Percentiles rank a stretch among this genome's conserved stretches.
Evolutionary conservation across 768 basidiomycete species (phyloP).

Genomic region (Imleria badia): DNA sequence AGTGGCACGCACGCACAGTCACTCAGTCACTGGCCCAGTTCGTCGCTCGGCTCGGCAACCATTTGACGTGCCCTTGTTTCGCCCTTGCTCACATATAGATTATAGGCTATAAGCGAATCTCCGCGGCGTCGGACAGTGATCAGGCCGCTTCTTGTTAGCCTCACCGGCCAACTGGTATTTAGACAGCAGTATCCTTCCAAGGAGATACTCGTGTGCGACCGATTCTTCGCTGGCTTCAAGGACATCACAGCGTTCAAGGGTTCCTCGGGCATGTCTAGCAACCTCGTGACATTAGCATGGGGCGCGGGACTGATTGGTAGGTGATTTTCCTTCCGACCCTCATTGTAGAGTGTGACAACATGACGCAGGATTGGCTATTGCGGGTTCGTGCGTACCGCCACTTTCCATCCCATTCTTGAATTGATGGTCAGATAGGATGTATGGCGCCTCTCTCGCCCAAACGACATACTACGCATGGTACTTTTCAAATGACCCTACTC

Average conservation of each 20-base stretch:
- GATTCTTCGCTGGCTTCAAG: background rate
- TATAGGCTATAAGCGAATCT: too few species aligned
- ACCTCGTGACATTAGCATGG: constrained; percentile 6
- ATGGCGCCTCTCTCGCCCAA: constrained; percentile 9
- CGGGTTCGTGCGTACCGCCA: constrained; percentile 2
- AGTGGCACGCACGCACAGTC: too few species aligned
- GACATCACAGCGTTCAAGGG: background rate
- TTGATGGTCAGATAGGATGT: constrained; percentile 8
- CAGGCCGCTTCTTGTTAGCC: too few species aligned
- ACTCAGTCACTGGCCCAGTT: too few species aligned
- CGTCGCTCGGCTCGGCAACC: too few species aligned
- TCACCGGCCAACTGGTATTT: too few species aligned
- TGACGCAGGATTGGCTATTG: background rate
- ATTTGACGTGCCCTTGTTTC: too few species aligned
- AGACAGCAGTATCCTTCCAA: too few species aligned
- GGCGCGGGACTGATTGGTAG: constrained; percentile 13
- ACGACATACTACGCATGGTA: background rate
- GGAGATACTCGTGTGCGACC: background rate
- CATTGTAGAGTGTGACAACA: background rate
- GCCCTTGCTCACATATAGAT: too few species aligned
- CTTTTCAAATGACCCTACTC: constrained; percentile 4
- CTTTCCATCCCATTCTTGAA: background rate
- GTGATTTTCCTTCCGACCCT: background rate
- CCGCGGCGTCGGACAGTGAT: too few species aligned
- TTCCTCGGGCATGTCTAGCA: background rate